Evolutionary conservation across 148 eudicot genomes (phyloP), one percentile per base, ranked within the genome.

Genomic region (Gaultheria prostrata): DNA sequence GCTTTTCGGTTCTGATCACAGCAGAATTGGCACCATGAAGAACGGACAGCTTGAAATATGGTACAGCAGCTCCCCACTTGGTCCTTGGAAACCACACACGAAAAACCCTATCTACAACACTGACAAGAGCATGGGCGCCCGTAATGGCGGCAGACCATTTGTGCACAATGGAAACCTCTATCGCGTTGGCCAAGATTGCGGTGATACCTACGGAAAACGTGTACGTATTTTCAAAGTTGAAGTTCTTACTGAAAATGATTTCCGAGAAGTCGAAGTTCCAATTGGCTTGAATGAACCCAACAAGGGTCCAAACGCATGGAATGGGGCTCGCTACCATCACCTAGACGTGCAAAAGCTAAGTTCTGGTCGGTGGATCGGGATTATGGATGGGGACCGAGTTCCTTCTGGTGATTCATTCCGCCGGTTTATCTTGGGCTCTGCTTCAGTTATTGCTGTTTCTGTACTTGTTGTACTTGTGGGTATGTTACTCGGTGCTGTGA

Each of bases 131-230:
- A 86, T 82, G 80, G 98, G 98, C 49, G 95, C 98, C 57, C 89
- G 99, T 54, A 97, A 94, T 48, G 99, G 99, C 32, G 99, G 99
- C 35, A 91, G 99, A 85, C 98, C 99, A 1, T 97, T 97, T 80
- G 81, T 86, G 26, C 87, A 92, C 75, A 82, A 90, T 43, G 98
- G 98, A n/a, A 74, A 86, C 80, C 91, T 94, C 30, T 91, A 94
- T 75, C 98, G 99, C 6, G 82, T 88, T 5, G 99, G 99, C 48
- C 99, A 97, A 91, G 99, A 97, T 84, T 91, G 93, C 81, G 97
- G 97, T 11, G 94, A 91, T 78, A 94, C 99, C 28, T 97, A 94
- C 50, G 98, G 99, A 35, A 89, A 87, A 70, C 86, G 93, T 18
- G 80, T 94, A 46, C 98, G 89, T 57, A 84, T 91, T 72, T 97